These are phyloP conservation scores for Bimuria novae-zelandiae DNA, from an alignment of 2,329 filamentous ascomycete genomes.

Conservation along the genomic window DNA sequence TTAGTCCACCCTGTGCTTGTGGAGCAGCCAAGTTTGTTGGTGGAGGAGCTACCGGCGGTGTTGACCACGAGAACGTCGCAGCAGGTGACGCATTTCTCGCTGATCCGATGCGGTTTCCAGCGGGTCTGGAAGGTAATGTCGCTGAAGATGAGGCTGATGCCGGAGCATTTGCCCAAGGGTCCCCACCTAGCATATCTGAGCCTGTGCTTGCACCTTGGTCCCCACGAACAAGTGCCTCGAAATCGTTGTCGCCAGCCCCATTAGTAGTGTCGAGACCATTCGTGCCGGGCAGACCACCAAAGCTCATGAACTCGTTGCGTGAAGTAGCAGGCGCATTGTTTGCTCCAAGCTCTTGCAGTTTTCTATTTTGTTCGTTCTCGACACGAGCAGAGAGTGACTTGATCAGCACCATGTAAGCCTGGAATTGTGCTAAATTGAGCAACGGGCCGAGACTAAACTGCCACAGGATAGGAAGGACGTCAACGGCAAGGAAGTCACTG, in stretches of 20 bases:
- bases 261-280: conserved; percentile 62
- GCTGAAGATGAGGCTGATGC: conserved; percentile 38
- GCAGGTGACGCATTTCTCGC: conserved; percentile 36
- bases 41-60: conserved; percentile 44
- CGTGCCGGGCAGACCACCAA: conserved; percentile 59
- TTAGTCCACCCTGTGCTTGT: conserved; percentile 36
- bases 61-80: conserved; percentile 54
- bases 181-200: conserved; percentile 49
- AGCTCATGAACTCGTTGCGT: conserved; percentile 71
- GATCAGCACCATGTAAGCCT: conserved; percentile 86
- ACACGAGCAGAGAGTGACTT: conserved; percentile 78
- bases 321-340: conserved; percentile 58
- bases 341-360: conserved; percentile 80
- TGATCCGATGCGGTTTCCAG: conserved; percentile 30
- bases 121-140: conserved; percentile 36
- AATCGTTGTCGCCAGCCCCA: conserved; percentile 71
- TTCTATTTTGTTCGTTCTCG: conserved; percentile 85
- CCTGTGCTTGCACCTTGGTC: conserved; percentile 45
- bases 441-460: conserved; percentile 87
- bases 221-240: conserved; percentile 86
- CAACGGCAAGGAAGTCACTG: conserved; percentile 87
- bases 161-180: conserved; percentile 48
- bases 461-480: conserved; percentile 89
- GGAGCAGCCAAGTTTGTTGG: conserved; percentile 31
- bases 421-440: conserved; percentile 82